phyloP scores from a whole-genome alignment of 2,329 filamentous ascomycete genomes.

The Alternaria novae-zelandiae region DNA sequence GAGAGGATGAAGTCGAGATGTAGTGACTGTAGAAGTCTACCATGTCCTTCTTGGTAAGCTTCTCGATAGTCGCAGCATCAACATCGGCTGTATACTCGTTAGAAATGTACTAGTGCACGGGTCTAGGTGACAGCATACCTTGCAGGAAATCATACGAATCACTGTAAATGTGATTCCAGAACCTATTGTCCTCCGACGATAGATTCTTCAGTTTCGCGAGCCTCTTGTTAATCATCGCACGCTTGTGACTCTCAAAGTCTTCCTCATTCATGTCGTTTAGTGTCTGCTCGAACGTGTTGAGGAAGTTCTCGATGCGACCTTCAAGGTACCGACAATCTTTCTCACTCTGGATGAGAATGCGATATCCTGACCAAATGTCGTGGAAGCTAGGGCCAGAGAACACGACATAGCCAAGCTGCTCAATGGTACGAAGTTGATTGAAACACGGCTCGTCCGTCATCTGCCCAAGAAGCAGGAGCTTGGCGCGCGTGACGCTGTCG shows the following conservation, averaged over 20 bases:
- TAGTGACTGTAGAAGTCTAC: slow-evolving; percentile 77
- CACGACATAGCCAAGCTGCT: slow-evolving; percentile 96
- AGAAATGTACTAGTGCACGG: background rate
- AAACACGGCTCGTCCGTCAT: slow-evolving; percentile 93
- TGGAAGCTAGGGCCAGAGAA: slow-evolving; percentile 77
- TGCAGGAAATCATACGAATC: slow-evolving; percentile 91
- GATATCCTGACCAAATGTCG: slow-evolving; percentile 79
- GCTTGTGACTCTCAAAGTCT: slow-evolving; percentile 90
- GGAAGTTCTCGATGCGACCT: slow-evolving; percentile 83
- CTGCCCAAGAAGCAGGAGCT: slow-evolving; percentile 82
- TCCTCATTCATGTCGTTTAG: slow-evolving; percentile 78
- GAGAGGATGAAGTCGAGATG: slow-evolving; percentile 75
- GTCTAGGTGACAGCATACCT: slow-evolving; percentile 61
- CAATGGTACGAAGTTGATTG: slow-evolving; percentile 92
- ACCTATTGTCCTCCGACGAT: slow-evolving; percentile 78
- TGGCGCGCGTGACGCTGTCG: slow-evolving; percentile 74
- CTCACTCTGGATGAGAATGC: slow-evolving; percentile 93
- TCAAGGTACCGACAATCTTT: slow-evolving; percentile 84
- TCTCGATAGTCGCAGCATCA: slow-evolving; percentile 77
- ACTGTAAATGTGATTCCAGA: slow-evolving; percentile 84
- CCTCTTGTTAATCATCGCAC: slow-evolving; percentile 83
- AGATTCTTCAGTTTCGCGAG: slow-evolving; percentile 94
- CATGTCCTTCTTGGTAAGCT: slow-evolving; percentile 80
- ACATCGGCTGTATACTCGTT: slow-evolving; percentile 63
- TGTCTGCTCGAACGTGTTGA: slow-evolving; percentile 69